Base-by-base conservation (phyloP, 139 green algal genomes). In the Tetraselmis chui region DNA sequence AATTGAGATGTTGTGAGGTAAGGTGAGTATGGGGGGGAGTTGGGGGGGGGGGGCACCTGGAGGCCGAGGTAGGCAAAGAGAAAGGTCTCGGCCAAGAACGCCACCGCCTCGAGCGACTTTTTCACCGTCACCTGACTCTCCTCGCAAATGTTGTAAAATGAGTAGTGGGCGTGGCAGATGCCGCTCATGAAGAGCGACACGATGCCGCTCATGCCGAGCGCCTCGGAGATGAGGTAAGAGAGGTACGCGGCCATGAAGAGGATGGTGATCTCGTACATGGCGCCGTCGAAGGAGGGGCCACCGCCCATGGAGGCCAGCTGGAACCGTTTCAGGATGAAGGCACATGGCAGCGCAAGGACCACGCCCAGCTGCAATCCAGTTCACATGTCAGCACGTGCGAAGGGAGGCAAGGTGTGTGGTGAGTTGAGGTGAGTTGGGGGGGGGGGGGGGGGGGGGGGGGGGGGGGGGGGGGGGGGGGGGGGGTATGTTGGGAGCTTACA, bases 141-240 rank as follows among this genome's bases (percentile, higher is more conserved):
- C 1, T 80, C 76, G 32, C 81, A 89, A 1, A 96, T 82, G 80
- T 90, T 89, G 79, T 94, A 86, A 76, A 88, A 87, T 5, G 91
- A 90, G 90, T 96, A 96, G 80, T 94, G 92, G 32, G 85, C 89
- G 90, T 94, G 94, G 28, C 82, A 89, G 45, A 96, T 89, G 32
- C 93, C 93, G 76, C 82, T 90, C 77, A 97, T 96, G 74, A 97
- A 93, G 58, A 96, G 90, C n/a, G 90, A 83, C 29, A 97, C 92
- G 31, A 97, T 94, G 32, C 92, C 92, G 29, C 77, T 88, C 29
- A 95, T 81, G 28, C 79, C 30, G 26, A 94, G 76, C 0, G 31
- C 82, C 83, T 97, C 93, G 28, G 93, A 92, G n/a, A 87, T 29
- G 77, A 95, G 90, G 89, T 96, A 97, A 23, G 89, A 84, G 29